Evolutionary conservation across 2,329 filamentous ascomycete species (phyloP).

Genomic region (Microdochium bolleyi): DNA sequence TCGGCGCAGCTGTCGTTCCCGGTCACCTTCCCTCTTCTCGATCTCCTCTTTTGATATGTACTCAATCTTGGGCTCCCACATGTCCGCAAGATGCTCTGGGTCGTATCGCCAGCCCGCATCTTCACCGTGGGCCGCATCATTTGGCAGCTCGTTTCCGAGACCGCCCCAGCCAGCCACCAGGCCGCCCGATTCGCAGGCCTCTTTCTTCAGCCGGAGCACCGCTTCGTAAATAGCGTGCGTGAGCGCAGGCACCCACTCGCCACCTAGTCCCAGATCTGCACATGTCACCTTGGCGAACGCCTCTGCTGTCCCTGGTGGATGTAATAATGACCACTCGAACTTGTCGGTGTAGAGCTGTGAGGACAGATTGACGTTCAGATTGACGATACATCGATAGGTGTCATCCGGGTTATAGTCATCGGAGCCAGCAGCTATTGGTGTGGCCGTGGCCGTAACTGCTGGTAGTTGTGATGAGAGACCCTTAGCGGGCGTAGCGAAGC

Average conservation of each 20-base stretch:
- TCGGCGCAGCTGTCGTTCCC: slow-evolving; percentile 82
- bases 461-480: slow-evolving; percentile 33
- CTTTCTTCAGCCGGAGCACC: slow-evolving; percentile 86
- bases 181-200: slow-evolving; percentile 86
- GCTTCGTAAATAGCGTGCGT: slow-evolving; percentile 97
- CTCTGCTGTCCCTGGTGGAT: slow-evolving; percentile 86
- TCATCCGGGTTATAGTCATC: slow-evolving; percentile 85
- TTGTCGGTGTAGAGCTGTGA: slow-evolving; percentile 93
- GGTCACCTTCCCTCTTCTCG: slow-evolving; percentile 90
- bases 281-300: slow-evolving; percentile 89
- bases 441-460: slow-evolving; percentile 63
- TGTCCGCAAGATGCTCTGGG: slow-evolving; percentile 75
- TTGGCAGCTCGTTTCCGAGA: slow-evolving; percentile 67
- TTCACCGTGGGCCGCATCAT: slow-evolving; percentile 73
- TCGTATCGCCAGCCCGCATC: slow-evolving; percentile 95
- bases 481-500: slow-evolving; percentile 41
- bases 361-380: slow-evolving; percentile 82
- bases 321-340: slow-evolving; percentile 93
- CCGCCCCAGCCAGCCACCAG: slow-evolving; percentile 68
- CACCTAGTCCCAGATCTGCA: slow-evolving; percentile 78
- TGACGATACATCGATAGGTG: slow-evolving; percentile 88
- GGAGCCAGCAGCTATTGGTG: slow-evolving; percentile 53
- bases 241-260: slow-evolving; percentile 91
- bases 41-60: slow-evolving; percentile 89
- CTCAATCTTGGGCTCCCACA: slow-evolving; percentile 80